Base-by-base conservation (phyloP, 805 yeast genomes). In the Saturnispora ahearnii region DNA sequence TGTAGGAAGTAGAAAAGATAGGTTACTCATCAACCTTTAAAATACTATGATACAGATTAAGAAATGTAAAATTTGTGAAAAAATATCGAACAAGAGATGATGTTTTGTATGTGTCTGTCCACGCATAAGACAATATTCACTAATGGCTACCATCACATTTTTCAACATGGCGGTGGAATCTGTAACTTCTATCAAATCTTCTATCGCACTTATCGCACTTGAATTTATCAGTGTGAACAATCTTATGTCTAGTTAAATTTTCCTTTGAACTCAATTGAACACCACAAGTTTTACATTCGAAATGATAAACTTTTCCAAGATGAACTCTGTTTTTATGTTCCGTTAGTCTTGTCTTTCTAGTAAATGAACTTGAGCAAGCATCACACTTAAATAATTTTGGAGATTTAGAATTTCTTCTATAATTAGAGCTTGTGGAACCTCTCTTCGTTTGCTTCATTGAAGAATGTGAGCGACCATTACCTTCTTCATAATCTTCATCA, bases 201-300 rank as follows among this genome's bases (percentile, higher is more conserved):
- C 53, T 45, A 26, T 56, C 56, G 47, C 66, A 62, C 2, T 44
- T 28, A 3, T 43, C 49, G 32, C 66, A 62, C 36, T 49, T 53
- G 42, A 56, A 62, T 44, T 52, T 59, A 41, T 62, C 63, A 1
- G 64, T 60, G 46, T 62, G 66, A n/a, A 58, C 57, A 40, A 60
- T 55, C 10, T 31, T 47, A 32, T 62, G 66, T 50, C 66, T 55
- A 29, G 62, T 61, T 34, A 62, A 49, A 38, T 62, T 60, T 41
- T 60, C 64, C 50, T 58, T 57, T 24, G 64, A 52, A 50, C 58
- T 51, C 45, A 59, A 50, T n/a, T 50, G 26, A 22, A 57, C 59
- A 12, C 52, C 49, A 46, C 66, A 62, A 8, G 47, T 31, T 10
- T 50, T 42, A 47, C 66, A 62, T 29, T 50, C 48, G 37, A 50